phyloP scores from a whole-genome alignment of 257 asterid species.

The Solanum rostratum region DNA sequence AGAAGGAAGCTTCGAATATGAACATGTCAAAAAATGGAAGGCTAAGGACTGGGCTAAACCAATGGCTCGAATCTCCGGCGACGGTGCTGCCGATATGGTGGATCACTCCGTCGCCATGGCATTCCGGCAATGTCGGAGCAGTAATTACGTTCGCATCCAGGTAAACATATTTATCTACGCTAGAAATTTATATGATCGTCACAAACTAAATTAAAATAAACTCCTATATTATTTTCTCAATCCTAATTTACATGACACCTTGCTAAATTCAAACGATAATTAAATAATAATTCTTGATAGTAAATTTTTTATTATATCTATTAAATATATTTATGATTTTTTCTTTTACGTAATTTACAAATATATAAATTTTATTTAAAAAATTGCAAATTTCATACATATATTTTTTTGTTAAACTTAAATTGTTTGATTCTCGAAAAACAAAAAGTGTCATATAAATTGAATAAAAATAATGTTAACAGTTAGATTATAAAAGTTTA shows the following conservation, averaged over 20 bases:
- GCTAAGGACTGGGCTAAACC: constrained; percentile 71
- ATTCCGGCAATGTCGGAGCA: constrained; percentile 40
- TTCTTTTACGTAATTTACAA: too few relatives aligned
- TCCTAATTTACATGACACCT: too few relatives aligned
- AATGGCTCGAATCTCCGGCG: constrained; percentile 53
- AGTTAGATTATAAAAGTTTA: neutral
- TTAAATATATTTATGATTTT: too few relatives aligned
- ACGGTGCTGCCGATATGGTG: constrained; percentile 59
- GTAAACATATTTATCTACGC: constrained; percentile 5
- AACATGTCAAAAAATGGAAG: constrained; percentile 52
- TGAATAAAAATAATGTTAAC: neutral
- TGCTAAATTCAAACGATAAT: too few relatives aligned
- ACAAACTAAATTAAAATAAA: neutral
- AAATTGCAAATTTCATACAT: too few relatives aligned
- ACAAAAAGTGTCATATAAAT: too few relatives aligned
- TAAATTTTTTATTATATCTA: too few relatives aligned
- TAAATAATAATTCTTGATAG: too few relatives aligned
- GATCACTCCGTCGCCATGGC: constrained; percentile 82
- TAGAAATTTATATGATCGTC: neutral
- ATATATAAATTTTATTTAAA: too few relatives aligned
- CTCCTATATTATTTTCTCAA: too few relatives aligned
- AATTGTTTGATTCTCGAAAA: too few relatives aligned
- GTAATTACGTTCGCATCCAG: constrained; percentile 63
- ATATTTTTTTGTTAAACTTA: too few relatives aligned
- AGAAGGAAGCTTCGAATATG: constrained; percentile 46